phyloP scores from a whole-genome alignment of 306 rosid genomes.

The Datisca glomerata region DNA sequence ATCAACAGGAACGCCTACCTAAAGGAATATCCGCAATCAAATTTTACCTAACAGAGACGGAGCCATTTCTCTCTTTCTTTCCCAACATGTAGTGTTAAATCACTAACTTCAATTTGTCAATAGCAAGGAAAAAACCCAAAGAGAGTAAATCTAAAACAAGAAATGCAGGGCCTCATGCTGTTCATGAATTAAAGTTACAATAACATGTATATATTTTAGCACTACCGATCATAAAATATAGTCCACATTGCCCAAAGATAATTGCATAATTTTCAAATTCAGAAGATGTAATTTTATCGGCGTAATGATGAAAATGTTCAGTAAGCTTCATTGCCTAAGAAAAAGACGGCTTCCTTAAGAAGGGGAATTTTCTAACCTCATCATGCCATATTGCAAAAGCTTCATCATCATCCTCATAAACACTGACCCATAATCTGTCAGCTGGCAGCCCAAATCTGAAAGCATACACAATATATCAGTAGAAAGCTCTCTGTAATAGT shows the following conservation, averaged over 20 bases:
- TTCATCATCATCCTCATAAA: conserved; percentile 72
- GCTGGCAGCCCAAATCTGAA: conserved; percentile 67
- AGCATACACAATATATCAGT: conserved; percentile 10
- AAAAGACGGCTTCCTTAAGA: neutral
- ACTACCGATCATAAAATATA: neutral
- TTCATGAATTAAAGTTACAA: too few species aligned
- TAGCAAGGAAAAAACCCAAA: too few species aligned
- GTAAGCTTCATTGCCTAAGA: neutral
- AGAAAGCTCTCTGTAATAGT: conserved; percentile 1
- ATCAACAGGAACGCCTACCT: conserved; percentile 76
- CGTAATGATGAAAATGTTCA: too few species aligned
- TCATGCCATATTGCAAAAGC: conserved; percentile 67
- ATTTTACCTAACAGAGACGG: conserved; percentile 5
- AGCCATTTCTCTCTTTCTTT: too few species aligned
- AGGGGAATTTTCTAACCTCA: conserved; percentile 32
- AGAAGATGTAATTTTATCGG: too few species aligned
- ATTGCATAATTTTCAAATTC: neutral
- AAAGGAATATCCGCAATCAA: conserved; percentile 12
- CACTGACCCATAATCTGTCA: conserved; percentile 72
- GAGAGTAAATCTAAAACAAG: too few species aligned
- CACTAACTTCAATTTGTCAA: too few species aligned
- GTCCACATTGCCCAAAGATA: neutral
- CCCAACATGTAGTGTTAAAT: too few species aligned
- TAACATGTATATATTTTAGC: too few species aligned
- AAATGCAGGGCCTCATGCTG: too few species aligned